Evolutionary conservation across 2,329 filamentous ascomycete species (phyloP).

Genomic region (Hymenoscyphus occultus): DNA sequence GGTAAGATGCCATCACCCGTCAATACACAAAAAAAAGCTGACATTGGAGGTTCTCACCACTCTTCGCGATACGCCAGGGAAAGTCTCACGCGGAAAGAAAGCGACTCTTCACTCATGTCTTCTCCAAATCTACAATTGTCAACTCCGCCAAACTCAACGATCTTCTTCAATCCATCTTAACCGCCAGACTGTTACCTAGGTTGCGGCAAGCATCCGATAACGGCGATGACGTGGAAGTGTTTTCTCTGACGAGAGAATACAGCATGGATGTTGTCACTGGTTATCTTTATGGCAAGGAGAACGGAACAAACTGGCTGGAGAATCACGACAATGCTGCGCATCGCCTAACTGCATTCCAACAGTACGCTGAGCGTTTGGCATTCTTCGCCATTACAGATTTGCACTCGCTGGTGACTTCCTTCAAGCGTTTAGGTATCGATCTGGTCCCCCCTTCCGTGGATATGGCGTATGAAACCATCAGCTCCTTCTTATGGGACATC

Average conservation of each 20-base stretch:
- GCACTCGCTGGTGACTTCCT: no score
- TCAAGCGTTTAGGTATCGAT: no score
- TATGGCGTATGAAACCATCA: no score
- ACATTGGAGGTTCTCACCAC: not conserved
- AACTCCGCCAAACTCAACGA: conserved; percentile 53
- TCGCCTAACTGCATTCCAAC: not conserved
- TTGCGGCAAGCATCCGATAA: conserved; percentile 35
- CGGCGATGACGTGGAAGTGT: conserved; percentile 45
- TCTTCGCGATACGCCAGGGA: conserved; percentile 64
- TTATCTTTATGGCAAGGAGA: conserved; percentile 66
- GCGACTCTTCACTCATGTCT: conserved; percentile 72
- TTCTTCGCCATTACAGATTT: not conserved
- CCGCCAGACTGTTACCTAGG: conserved; percentile 56
- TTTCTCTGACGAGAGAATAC: conserved; percentile 62
- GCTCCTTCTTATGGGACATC: no score
- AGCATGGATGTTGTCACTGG: conserved; percentile 74
- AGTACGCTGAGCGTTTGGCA: not conserved
- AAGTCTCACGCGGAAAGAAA: conserved; percentile 66
- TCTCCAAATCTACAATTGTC: conserved; percentile 71
- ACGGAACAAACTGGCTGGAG: conserved; percentile 53
- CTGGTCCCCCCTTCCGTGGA: no score
- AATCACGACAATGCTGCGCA: not conserved
- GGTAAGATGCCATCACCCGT: conserved; percentile 46
- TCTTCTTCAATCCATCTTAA: conserved; percentile 55
- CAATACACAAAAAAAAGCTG: not conserved